Conservation (phyloP, 257 asterid genomes). For the Anisodus tanguticus region DNA sequence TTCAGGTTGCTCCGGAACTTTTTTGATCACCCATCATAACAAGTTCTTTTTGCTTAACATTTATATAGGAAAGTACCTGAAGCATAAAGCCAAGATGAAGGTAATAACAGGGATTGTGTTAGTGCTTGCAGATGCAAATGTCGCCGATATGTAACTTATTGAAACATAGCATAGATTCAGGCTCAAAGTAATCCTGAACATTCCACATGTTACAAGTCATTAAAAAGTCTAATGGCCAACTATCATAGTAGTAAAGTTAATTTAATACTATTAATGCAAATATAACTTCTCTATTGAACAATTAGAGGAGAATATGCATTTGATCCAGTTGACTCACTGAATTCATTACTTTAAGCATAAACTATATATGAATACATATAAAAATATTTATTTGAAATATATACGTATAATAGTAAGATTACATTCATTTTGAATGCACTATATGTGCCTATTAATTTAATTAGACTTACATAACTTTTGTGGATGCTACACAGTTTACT, state of each 20-base stretch:
- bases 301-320: background rate
- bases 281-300: background rate
- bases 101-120: conserved; percentile 59
- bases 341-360: background rate
- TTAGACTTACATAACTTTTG: background rate
- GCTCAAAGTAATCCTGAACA: conserved; percentile 52
- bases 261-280: background rate
- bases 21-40: background rate
- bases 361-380: background rate
- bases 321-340: background rate
- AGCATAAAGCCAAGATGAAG: conserved; percentile 58
- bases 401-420: background rate
- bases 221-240: background rate
- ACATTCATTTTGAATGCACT: background rate
- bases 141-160: conserved; percentile 57
- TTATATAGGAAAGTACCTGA: conserved; percentile 43
- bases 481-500: background rate
- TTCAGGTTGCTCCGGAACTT: background rate
- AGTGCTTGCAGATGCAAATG: conserved; percentile 59
- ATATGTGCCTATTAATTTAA: background rate
- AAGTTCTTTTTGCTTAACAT: background rate
- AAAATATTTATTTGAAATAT: too few relatives aligned
- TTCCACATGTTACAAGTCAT: background rate
- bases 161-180: conserved; percentile 54
- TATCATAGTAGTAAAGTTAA: background rate